Evolutionary conservation across 2,329 filamentous ascomycete species (phyloP).

Genomic region (Ilyonectria sp.): DNA sequence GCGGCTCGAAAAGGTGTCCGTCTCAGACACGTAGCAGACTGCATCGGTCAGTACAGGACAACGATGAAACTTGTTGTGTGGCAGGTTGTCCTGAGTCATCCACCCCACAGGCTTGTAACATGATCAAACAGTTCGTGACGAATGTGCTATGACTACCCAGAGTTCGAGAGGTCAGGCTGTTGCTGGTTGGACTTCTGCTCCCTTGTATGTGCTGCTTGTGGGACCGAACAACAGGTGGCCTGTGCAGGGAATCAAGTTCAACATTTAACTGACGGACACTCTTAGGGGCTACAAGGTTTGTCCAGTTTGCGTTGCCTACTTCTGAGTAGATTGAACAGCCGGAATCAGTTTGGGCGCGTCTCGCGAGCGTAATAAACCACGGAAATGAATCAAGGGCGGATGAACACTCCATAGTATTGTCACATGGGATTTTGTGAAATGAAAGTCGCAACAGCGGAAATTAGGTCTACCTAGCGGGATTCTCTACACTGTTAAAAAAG

Average conservation of each 20-base stretch:
- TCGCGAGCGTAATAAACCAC: too few relatives aligned
- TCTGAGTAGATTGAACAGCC: neutral
- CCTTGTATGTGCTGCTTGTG: too few relatives aligned
- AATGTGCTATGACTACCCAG: neutral
- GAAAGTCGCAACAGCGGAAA: neutral
- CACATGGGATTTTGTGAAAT: too few relatives aligned
- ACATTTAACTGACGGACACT: too few relatives aligned
- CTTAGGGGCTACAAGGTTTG: too few relatives aligned
- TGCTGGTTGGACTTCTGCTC: too few relatives aligned
- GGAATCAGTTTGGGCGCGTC: neutral
- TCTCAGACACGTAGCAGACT: neutral
- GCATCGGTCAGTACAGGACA: neutral
- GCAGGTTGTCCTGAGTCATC: neutral
- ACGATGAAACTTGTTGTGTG: neutral
- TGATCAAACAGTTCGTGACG: neutral
- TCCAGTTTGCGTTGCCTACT: too few relatives aligned
- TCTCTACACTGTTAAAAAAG: constrained; percentile 1
- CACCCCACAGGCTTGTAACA: neutral
- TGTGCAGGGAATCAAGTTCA: too few relatives aligned
- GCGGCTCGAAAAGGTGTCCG: too few relatives aligned
- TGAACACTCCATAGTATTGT: neutral
- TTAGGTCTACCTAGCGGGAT: neutral
- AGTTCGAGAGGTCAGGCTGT: too few relatives aligned
- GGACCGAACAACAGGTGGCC: too few relatives aligned
- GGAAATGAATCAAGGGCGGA: too few relatives aligned